Evolutionary conservation across 2,329 filamentous ascomycete genomes (phyloP), one percentile per base, ranked within the genome.

Genomic region (Hypoxylon sp.): DNA sequence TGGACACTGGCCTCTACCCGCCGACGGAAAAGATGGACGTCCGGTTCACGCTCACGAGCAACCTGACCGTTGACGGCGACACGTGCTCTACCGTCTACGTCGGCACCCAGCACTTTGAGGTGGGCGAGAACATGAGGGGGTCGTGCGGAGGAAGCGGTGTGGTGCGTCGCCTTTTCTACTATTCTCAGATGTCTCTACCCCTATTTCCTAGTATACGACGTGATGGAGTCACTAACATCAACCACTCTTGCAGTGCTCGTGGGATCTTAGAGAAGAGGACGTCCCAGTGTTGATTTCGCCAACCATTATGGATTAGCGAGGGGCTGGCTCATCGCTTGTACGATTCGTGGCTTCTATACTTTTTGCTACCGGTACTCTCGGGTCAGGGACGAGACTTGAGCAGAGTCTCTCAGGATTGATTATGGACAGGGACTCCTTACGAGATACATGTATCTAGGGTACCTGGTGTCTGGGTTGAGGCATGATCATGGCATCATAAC

Each of bases 401-500:
- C n/a, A n/a, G n/a, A n/a, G n/a, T n/a, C n/a, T n/a, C n/a, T n/a
- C n/a, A n/a, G n/a, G n/a, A n/a, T n/a, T n/a, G n/a, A n/a, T n/a
- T n/a, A n/a, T n/a, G n/a, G n/a, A n/a, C n/a, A n/a, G n/a, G n/a
- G n/a, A n/a, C n/a, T n/a, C n/a, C n/a, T n/a, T n/a, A n/a, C n/a
- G n/a, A n/a, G n/a, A n/a, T n/a, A n/a, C n/a, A n/a, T n/a, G n/a
- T n/a, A n/a, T n/a, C n/a, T n/a, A n/a, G n/a, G n/a, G n/a, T n/a
- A n/a, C n/a, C n/a, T n/a, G n/a, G n/a, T n/a, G n/a, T n/a, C n/a
- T n/a, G n/a, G n/a, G n/a, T n/a, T n/a, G n/a, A n/a, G n/a, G 58
- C 35, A 67, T 55, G 0, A 72, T 29, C 53, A 74, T 68, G n/a
- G 70, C 65, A 8, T 60, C 57, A n/a, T n/a, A n/a, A n/a, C n/a